Percentiles rank a stretch among this genome's conserved stretches.
These are phyloP conservation scores for Tuber umbilicatum DNA, from an alignment of 495 filamentous ascomycete genomes.

Conservation along the genomic window DNA sequence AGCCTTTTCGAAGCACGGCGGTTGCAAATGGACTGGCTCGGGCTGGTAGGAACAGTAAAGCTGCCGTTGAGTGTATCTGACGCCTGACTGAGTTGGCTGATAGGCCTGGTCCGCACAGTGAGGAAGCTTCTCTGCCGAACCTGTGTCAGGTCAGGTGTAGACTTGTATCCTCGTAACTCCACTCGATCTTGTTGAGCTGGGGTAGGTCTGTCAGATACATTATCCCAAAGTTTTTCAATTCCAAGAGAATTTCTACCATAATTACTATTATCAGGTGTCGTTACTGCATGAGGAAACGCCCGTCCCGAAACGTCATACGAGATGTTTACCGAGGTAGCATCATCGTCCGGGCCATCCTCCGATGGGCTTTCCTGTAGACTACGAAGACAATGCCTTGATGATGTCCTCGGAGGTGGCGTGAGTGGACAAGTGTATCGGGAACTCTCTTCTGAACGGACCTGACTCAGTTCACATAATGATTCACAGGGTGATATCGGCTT, in stretches of 20 bases:
- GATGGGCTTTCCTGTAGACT: conserved; percentile 35
- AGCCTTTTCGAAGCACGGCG: conserved; percentile 29
- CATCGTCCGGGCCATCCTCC: conserved; percentile 23
- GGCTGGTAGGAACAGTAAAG: conserved; percentile 32
- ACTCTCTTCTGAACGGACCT: conserved; percentile 17
- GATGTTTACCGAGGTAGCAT: conserved; percentile 5
- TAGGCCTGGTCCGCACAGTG: conserved; percentile 26
- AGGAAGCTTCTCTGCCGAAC: conserved; percentile 32
- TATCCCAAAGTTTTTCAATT: conserved; percentile 18
- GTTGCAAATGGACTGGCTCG: conserved; percentile 17
- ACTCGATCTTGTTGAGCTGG: conserved; percentile 16
- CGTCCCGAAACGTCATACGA: background rate
- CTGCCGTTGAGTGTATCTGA: conserved; percentile 39
- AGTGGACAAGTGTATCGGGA: conserved; percentile 22
- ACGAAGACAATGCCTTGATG: conserved; percentile 33
- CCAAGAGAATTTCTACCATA: conserved; percentile 34
- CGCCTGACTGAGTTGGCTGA: conserved; percentile 38
- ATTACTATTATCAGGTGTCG: conserved; percentile 23
- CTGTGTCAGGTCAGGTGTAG: conserved; percentile 31
- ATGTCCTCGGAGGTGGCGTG: conserved; percentile 29
- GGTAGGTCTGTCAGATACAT: conserved; percentile 17
- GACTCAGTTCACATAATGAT: conserved; percentile 25
- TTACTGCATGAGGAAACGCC: conserved; percentile 28
- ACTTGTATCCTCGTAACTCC: conserved; percentile 33
- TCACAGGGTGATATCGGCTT: conserved; percentile 26